A percentile compares a stretch with the other conserved stretches of the same genome.
Conservation (phyloP, 2,329 filamentous ascomycete genomes). For the Myriosclerotinia curreyana region DNA sequence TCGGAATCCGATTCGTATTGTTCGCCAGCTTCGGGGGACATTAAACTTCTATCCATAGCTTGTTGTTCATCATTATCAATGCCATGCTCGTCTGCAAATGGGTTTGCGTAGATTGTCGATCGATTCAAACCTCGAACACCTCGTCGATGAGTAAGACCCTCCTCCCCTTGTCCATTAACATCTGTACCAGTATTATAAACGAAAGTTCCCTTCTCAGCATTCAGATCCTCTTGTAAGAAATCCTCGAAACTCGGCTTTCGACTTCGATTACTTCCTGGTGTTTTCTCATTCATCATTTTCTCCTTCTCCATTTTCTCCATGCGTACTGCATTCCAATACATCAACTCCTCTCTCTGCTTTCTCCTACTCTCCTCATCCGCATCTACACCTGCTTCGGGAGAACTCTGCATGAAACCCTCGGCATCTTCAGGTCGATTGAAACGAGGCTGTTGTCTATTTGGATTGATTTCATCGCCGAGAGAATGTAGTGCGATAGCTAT, state of each 20-base stretch:
- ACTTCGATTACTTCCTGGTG: slow-evolving; percentile 35
- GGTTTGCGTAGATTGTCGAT: slow-evolving; percentile 52
- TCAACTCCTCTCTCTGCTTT: slow-evolving; percentile 60
- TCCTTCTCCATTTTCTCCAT: slow-evolving; percentile 48
- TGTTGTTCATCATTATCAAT: slow-evolving; percentile 45
- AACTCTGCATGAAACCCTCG: slow-evolving; percentile 58
- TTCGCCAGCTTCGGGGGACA: slow-evolving; percentile 30
- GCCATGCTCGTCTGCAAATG: slow-evolving; percentile 47
- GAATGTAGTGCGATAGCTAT: slow-evolving; percentile 59
- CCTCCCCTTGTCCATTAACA: slow-evolving; percentile 40
- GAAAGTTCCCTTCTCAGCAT: slow-evolving; percentile 53
- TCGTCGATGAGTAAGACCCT: slow-evolving; percentile 46
- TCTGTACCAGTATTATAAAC: slow-evolving; percentile 58
- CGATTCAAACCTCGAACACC: slow-evolving; percentile 47
- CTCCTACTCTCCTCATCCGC: slow-evolving; percentile 60
- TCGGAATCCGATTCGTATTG: slow-evolving; percentile 59
- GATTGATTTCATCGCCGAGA: slow-evolving; percentile 55
- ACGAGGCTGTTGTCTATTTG: slow-evolving; percentile 45
- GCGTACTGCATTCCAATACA: slow-evolving; percentile 62
- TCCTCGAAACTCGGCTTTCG: slow-evolving; percentile 51
- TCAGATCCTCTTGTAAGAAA: slow-evolving; percentile 52
- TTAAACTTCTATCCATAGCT: slow-evolving; percentile 40
- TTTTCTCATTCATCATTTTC: slow-evolving; percentile 29
- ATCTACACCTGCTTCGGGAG: slow-evolving; percentile 51
- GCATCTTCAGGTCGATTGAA: slow-evolving; percentile 67